Base-by-base conservation (phyloP, 75 land plant species). In the Pinus tabuliformis region DNA sequence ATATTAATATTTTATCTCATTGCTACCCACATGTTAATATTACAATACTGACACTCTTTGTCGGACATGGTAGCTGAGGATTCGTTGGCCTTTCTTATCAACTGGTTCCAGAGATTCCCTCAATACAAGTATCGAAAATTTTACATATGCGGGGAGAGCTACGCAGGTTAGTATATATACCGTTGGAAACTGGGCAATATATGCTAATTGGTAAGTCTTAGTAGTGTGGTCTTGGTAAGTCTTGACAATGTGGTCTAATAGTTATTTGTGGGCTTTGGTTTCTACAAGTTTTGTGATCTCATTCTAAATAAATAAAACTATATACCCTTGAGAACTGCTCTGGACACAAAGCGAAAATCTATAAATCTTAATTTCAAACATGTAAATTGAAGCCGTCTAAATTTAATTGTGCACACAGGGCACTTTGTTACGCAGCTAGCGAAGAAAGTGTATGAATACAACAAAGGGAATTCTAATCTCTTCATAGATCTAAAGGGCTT, bases 401-500 rank as follows among this genome's bases (percentile, higher is more conserved):
- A 26, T 26, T 26, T 26, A 26, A 45, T 66, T 74, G 17, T 81
- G 18, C n/a, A 30, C 14, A 15, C 81, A 91, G 96, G 96, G 16
- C 97, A 94, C 64, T 94, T 89, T 70, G 87, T 94, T 26, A 94
- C 92, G 16, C 97, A 94, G 74, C 78, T 94, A 22, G 94, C 94
- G 15, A 86, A 89, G 78, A 72, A 75, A 65, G 83, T 94, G 37
- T 39, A 73, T 42, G 89, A 91, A 13, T 77, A 83, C 75, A 94
- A 91, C 80, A 83, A 75, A 49, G 75, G 76, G 6, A 56, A 21
- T 15, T 65, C 81, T 1, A 30, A 63, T 11, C 71, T 79, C 26
- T 58, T 84, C 79, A 96, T 96, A 76, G 90, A 96, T 70, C 87
- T 96, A 22, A 95, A 91, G 78, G 98, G 98, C 12, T 77, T 89